phyloP scores from a whole-genome alignment of 768 basidiomycete genomes.

The Xerocomellus chrysenteron region DNA sequence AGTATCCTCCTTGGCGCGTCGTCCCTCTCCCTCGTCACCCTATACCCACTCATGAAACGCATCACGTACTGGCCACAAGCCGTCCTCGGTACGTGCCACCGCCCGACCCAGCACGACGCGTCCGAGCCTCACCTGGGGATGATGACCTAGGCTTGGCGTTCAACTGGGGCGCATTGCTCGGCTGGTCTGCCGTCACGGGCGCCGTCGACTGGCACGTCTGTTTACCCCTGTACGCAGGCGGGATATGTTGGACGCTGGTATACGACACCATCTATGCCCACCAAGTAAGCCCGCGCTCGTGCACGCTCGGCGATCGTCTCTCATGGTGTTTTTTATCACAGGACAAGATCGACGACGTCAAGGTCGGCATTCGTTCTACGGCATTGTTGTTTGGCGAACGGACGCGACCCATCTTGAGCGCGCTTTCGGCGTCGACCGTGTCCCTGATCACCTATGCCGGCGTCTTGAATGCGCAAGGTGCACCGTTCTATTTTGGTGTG shows the following conservation, averaged over 20 bases:
- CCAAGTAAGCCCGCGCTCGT: slow-evolving; percentile 55
- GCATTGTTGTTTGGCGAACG: slow-evolving; percentile 84
- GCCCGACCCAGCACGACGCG: neutral
- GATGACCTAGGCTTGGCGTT: slow-evolving; percentile 74
- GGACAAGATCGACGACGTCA: slow-evolving; percentile 91
- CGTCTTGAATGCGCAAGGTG: slow-evolving; percentile 71
- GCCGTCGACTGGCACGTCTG: slow-evolving; percentile 78
- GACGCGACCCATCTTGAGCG: slow-evolving; percentile 72
- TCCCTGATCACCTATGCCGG: slow-evolving; percentile 79
- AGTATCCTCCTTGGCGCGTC: slow-evolving; percentile 93
- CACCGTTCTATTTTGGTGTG: slow-evolving; percentile 78
- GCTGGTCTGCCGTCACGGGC: slow-evolving; percentile 93
- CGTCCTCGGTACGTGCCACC: slow-evolving; percentile 67
- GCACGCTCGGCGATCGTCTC: neutral
- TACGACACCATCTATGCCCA: slow-evolving; percentile 99
- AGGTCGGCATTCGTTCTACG: slow-evolving; percentile 88
- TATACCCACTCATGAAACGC: slow-evolving; percentile 98
- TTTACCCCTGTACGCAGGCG: slow-evolving; percentile 86
- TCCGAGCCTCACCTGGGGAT: neutral
- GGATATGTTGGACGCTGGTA: slow-evolving; percentile 90
- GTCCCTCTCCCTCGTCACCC: slow-evolving; percentile 79
- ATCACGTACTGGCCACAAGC: slow-evolving; percentile 97
- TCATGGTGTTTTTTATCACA: slow-evolving; percentile 30
- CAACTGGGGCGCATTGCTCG: slow-evolving; percentile 96
- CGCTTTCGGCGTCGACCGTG: slow-evolving; percentile 71